Evolutionary conservation across 306 rosid genomes (phyloP).

Genomic region (Prunus davidiana): DNA sequence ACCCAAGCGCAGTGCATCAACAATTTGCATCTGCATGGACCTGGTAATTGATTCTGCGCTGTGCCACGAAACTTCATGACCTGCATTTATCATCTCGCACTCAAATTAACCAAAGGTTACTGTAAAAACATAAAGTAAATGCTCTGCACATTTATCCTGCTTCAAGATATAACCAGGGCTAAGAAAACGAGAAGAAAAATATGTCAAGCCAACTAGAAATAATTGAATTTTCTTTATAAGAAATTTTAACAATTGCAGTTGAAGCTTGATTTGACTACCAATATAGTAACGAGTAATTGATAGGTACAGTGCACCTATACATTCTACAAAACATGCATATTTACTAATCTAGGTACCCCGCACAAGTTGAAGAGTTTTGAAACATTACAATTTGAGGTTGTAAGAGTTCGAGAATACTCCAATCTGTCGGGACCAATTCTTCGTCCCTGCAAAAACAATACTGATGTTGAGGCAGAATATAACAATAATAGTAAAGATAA

Average conservation of each 20-base stretch:
- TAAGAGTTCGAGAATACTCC: conserved; percentile 7
- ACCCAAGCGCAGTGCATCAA: conserved; percentile 57
- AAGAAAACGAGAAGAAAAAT: not conserved
- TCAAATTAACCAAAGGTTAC: not conserved
- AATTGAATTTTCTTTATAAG: no score
- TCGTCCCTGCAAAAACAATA: conserved; percentile 18
- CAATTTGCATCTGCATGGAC: conserved; percentile 49
- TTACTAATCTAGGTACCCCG: no score
- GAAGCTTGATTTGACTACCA: not conserved
- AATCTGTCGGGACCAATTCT: conserved; percentile 14
- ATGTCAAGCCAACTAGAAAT: not conserved
- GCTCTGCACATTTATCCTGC: not conserved
- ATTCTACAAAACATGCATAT: not conserved
- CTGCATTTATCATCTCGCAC: conserved; percentile 32
- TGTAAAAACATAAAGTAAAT: not conserved
- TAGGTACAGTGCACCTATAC: not conserved
- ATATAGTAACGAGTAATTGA: not conserved
- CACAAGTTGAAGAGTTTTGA: not conserved
- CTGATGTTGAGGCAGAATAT: not conserved
- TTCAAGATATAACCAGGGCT: not conserved
- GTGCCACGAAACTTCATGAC: conserved; percentile 22
- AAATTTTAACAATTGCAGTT: not conserved
- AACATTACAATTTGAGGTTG: conserved; percentile 20
- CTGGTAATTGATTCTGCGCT: conserved; percentile 29
- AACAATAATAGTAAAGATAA: not conserved